Conservation (phyloP, 495 filamentous ascomycete species). For the Alectoria sarmentosa region DNA sequence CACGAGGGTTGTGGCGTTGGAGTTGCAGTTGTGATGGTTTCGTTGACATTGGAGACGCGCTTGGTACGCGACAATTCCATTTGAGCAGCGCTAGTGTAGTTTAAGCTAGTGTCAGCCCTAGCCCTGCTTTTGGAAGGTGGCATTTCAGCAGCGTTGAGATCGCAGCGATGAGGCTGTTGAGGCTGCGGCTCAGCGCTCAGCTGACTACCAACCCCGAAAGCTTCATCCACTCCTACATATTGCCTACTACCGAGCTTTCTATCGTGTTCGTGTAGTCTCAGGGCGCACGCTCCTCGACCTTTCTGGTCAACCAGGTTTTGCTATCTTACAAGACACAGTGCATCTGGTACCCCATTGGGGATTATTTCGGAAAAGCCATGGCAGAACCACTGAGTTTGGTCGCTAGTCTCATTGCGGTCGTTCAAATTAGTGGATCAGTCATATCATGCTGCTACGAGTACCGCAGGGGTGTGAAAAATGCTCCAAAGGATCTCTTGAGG, state of each 20-base stretch:
- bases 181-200: background rate
- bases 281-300: background rate
- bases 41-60: no score
- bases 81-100: no score
- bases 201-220: background rate
- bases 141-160: no score
- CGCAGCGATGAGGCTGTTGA: background rate
- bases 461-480: background rate
- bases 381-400: slow-evolving; percentile 9
- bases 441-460: slow-evolving; percentile 20
- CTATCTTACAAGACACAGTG: background rate
- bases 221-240: no score
- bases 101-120: no score
- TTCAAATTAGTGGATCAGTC: slow-evolving; percentile 14
- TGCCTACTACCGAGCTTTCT: no score
- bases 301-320: background rate
- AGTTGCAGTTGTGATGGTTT: no score
- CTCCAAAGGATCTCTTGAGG: background rate
- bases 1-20: no score
- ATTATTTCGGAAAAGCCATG: background rate
- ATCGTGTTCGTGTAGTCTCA: no score
- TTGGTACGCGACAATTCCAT: no score
- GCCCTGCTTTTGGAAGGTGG: no score
- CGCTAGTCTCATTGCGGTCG: slow-evolving; percentile 11
- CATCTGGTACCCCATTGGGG: background rate